Conservation (phyloP, 1,139 yeast species). For the Starmera stellimalicola region DNA sequence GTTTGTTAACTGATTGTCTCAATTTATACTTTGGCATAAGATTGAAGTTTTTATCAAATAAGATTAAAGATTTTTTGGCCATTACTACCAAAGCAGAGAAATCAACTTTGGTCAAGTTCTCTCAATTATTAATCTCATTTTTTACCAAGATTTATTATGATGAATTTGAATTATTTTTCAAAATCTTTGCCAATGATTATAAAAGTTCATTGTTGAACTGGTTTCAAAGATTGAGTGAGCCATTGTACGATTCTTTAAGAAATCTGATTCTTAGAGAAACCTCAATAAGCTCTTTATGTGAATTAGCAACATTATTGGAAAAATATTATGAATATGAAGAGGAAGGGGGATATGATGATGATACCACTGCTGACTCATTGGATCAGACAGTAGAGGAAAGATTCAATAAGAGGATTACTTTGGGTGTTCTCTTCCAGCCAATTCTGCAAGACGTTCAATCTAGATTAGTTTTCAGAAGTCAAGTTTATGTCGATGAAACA, state of each 20-base stretch:
- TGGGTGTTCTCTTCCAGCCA: conserved; percentile 58
- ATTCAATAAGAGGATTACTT: conserved; percentile 29
- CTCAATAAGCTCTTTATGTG: conserved; percentile 61
- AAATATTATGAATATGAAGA: conserved; percentile 61
- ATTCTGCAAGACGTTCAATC: conserved; percentile 71
- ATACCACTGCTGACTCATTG: neutral
- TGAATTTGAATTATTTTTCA: conserved; percentile 50
- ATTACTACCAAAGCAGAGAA: conserved; percentile 12
- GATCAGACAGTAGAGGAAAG: conserved; percentile 14
- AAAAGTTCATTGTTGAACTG: conserved; percentile 30
- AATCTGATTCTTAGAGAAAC: conserved; percentile 59
- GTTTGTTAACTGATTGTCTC: conserved; percentile 59
- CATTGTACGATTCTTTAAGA: conserved; percentile 64
- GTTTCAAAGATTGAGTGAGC: conserved; percentile 59
- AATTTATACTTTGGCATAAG: conserved; percentile 54
- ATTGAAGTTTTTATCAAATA: conserved; percentile 33
- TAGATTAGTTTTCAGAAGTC: conserved; percentile 70
- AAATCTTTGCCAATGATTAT: conserved; percentile 35
- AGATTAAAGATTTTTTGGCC: conserved; percentile 29
- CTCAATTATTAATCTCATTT: conserved; percentile 51
- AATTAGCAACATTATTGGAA: conserved; percentile 61
- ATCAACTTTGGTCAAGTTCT: conserved; percentile 36
- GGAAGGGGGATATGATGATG: conserved; percentile 20
- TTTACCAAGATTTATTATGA: conserved; percentile 49
- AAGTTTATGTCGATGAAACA: conserved; percentile 58